Evolutionary conservation across 2,329 filamentous ascomycete genomes (phyloP), one percentile per base, ranked within the genome.

Genomic region (Bipolaris gigantea): DNA sequence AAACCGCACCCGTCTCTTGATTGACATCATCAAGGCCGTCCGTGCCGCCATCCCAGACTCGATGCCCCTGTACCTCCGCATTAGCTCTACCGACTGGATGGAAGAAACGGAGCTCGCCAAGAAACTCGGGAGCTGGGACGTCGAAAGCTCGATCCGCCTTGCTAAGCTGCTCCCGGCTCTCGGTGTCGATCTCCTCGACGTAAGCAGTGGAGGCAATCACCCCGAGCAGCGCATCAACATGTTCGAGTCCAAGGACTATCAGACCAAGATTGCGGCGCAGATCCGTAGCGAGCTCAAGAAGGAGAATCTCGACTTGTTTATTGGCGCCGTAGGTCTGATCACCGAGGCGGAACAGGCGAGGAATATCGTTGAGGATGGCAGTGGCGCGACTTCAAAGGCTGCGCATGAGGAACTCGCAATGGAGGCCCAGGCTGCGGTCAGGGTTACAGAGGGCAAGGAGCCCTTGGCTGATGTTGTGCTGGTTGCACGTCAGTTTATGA

Each of bases 311-410:
- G 63, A 67, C 10, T 71, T 82, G 5, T 70, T 82, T 25, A 77
- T 83, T 16, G 81, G 81, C 2, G 80, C 80, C 2, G 80, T 83
- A 1, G 81, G 80, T 0, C 63, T 82, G 36, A 83, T 83, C 57
- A 83, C 80, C 0, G 78, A 82, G 50, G 79, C 80, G 0, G 76
- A 81, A 45, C 79, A 81, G 53, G 81, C 80, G 15, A 65, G 74
- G 4, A 69, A 79, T 36, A 80, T 83, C 35, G 75, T 73, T 2
- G 66, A 72, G 43, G 66, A 67, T 23, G 67, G 65, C 0, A 66
- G 63, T 16, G 62, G n/a, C n/a, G n/a, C n/a, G n/a, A n/a, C 46
- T 1, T 11, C 25, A 8, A 55, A 51, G 23, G 69, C 68, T 46
- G 68, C 62, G 2, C 60, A 70, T 7, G 50, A 23, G 6, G 65